Conservation (phyloP, 2,329 filamentous ascomycete genomes). For the Colletotrichum sp. region DNA sequence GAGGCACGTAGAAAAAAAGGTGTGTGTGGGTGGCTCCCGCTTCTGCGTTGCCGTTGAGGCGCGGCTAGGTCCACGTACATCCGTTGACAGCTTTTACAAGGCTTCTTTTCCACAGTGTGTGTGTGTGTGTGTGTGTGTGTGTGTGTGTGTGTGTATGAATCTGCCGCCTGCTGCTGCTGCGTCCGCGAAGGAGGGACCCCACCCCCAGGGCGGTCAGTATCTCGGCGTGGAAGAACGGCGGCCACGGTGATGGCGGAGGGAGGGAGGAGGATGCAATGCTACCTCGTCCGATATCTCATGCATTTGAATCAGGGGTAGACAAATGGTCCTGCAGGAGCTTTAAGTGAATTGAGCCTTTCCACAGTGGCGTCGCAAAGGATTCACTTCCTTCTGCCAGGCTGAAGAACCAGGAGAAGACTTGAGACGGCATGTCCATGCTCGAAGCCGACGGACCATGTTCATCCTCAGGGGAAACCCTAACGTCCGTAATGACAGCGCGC, state of each 20-base stretch:
- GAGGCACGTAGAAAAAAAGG: neutral
- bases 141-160: neutral
- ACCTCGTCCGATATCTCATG: constrained; percentile 8
- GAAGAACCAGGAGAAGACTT: neutral
- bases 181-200: neutral
- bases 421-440: neutral
- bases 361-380: neutral
- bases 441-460: constrained; percentile 6
- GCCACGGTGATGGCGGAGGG: neutral
- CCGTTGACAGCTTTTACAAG: neutral
- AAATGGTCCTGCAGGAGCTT: constrained; percentile 4
- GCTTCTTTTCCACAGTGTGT: neutral
- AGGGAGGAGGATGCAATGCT: constrained; percentile 4
- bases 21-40: constrained; percentile 3
- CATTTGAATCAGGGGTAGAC: constrained; percentile 13
- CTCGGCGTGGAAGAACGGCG: neutral
- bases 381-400: neutral
- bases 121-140: neutral
- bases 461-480: neutral
- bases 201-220: neutral
- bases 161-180: neutral
- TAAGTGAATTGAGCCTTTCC: neutral
- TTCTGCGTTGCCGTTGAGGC: constrained; percentile 5
- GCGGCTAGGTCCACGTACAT: neutral
- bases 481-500: neutral